Evolutionary conservation across 345 rosid genomes (phyloP), one percentile per base, ranked within the genome.

Genomic region (Clausena lansium): DNA sequence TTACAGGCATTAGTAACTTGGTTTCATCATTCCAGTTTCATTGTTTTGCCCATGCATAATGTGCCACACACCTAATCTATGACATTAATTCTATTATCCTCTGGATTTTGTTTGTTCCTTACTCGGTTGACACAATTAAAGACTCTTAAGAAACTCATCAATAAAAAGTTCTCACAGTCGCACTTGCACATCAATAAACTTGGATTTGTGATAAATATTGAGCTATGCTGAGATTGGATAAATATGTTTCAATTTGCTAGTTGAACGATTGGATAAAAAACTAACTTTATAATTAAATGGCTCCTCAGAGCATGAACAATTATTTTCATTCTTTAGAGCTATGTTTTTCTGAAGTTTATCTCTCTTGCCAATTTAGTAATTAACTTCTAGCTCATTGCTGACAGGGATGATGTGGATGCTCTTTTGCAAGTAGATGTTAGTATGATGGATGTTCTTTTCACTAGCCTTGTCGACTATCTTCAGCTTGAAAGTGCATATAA

Each of bases 341-440:
- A 79, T 27, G 2, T 52, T 73, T 64, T 68, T 64, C 25, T 55
- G 60, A 33, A 52, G 28, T 60, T 27, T 73, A 59, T 81, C 41
- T 76, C 69, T 66, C 81, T 62, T 62, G 58, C 63, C 75, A 47
- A 66, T 82, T 71, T 47, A 20, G 15, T 73, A 66, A 65, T 75
- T 75, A 52, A 75, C 70, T 61, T 65, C 62, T 75, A 19, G 22
- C 66, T 86, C 75, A 58, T 74, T 83, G 78, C 76, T 83, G 71
- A 76, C 97, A 93, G 99, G 74, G 88, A 86, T 80, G 90, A 81
- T 9, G 83, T 70, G 62, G 87, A 87, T 87, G 83, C 82, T 71
- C 83, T 87, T 68, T 91, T 92, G 93, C 98, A 96, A 91, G 98
- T 96, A 77, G 98, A 96, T 82, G 77, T 82, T 76, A 98, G 91